These are phyloP conservation scores for Xanthoparmelia taractica DNA, from an alignment of 495 filamentous ascomycete genomes.

Conservation along the genomic window DNA sequence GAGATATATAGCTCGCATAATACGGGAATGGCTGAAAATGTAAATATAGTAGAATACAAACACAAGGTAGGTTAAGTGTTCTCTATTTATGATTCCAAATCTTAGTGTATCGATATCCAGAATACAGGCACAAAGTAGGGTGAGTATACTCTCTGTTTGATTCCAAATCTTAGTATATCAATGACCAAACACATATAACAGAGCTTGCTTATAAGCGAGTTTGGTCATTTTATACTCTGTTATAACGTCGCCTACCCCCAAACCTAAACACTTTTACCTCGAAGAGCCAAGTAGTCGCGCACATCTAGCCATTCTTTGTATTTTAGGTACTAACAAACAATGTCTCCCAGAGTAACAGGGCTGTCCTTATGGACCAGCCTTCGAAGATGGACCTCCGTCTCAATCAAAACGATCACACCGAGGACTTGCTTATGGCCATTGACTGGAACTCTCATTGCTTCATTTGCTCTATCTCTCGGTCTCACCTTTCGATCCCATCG, in stretches of 20 bases:
- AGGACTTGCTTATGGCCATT: constrained; percentile 33
- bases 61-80: background rate
- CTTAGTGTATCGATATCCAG: background rate
- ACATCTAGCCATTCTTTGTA: background rate
- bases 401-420: constrained; percentile 26
- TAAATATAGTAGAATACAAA: background rate
- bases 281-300: background rate
- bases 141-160: too few relatives aligned
- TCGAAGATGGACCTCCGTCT: background rate
- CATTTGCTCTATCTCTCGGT: constrained; percentile 31
- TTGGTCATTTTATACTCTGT: too few relatives aligned
- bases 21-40: background rate
- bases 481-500: constrained; percentile 31
- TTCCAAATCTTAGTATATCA: too few relatives aligned
- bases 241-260: background rate
- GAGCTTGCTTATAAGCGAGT: too few relatives aligned
- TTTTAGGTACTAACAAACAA: background rate
- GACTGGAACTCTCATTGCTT: constrained; percentile 25
- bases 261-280: background rate
- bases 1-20: background rate
- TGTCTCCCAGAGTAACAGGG: background rate
- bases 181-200: too few relatives aligned
- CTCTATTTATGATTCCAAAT: background rate
- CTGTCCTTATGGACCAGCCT: background rate
- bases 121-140: background rate